Base-by-base conservation (phyloP, 345 rosid species). In the Arabis alpina region DNA sequence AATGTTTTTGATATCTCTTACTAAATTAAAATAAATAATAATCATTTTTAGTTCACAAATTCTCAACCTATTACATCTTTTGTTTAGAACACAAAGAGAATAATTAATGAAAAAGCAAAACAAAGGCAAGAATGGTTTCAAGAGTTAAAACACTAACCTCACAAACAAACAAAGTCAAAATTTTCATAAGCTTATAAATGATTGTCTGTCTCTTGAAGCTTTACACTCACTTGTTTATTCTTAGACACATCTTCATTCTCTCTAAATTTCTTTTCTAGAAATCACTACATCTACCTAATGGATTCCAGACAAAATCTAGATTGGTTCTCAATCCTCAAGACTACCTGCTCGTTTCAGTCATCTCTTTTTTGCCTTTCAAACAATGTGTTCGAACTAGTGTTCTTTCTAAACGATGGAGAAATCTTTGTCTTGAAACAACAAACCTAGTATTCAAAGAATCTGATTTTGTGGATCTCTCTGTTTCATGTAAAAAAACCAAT, bases 371-470 rank as follows among this genome's bases (percentile, higher is more conserved):
- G 1, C 63, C 76, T 10, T 53, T 62, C 32, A 71, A 62, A 62
- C 63, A 62, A 10, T 62, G n/a, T 15, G 70, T 71, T 24, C 45
- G 54, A 0, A 71, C 56, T 4, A 71, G 63, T 71, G 48, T 62
- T 71, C 48, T 71, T 1, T 48, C 76, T 5, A 71, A 36, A 27
- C 23, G 56, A 23, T 71, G 76, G 76, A 54, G 3, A 2, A 1
- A 71, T 44, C 63, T 71, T 24, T 71, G 54, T 54, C 49, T 7
- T 24, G 15, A 62, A 14, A 55, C 53, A 1, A 68, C 24, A 16
- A 44, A 56, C 34, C 54, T 71, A 10, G 63, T 62, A 4, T 62
- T 71, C 56, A 71, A 23, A 44, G 70, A 71, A 28, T 71, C 63
- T 2, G 70, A 71, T 0, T 71, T 71, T 27, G 8, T 32, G 11